These are phyloP conservation scores for Polymyxa betae DNA, from an alignment of 208 protist genomes.

Conservation along the genomic window DNA sequence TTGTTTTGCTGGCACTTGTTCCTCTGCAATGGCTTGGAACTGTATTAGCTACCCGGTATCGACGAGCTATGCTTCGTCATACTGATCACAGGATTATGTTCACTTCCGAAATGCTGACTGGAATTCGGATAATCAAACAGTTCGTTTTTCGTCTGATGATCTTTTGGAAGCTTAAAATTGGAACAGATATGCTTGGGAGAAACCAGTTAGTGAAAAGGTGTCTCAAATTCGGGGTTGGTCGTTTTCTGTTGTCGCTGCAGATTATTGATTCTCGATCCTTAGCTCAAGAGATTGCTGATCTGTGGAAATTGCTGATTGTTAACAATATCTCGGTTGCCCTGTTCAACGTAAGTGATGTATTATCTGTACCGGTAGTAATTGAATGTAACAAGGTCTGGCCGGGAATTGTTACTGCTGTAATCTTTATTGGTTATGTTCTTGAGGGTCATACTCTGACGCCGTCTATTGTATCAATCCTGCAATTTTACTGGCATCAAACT, in stretches of 20 bases:
- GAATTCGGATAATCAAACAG: constrained; percentile 33
- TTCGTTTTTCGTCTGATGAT: not conserved
- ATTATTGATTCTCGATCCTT: not conserved
- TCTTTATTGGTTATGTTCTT: not conserved
- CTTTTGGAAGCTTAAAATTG: not conserved
- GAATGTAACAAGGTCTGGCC: constrained; percentile 3
- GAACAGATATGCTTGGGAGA: constrained; percentile 35
- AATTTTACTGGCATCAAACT: not conserved
- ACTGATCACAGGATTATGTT: constrained; percentile 23
- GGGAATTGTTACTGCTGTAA: not conserved
- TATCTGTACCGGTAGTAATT: not conserved
- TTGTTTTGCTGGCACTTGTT: not conserved
- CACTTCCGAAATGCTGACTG: not conserved
- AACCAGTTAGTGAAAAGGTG: not conserved
- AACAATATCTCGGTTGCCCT: not conserved
- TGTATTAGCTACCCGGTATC: not conserved
- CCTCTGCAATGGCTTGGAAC: not conserved
- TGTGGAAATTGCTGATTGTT: not conserved
- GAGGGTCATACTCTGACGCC: not conserved
- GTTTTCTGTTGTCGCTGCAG: not conserved
- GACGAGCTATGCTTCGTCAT: not conserved
- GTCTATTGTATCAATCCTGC: not conserved
- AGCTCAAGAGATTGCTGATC: not conserved
- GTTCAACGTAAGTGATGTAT: not conserved
- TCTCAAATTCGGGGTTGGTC: not conserved